Conservation (phyloP, 495 filamentous ascomycete species). For the Talaromyces wortmannii region DNA sequence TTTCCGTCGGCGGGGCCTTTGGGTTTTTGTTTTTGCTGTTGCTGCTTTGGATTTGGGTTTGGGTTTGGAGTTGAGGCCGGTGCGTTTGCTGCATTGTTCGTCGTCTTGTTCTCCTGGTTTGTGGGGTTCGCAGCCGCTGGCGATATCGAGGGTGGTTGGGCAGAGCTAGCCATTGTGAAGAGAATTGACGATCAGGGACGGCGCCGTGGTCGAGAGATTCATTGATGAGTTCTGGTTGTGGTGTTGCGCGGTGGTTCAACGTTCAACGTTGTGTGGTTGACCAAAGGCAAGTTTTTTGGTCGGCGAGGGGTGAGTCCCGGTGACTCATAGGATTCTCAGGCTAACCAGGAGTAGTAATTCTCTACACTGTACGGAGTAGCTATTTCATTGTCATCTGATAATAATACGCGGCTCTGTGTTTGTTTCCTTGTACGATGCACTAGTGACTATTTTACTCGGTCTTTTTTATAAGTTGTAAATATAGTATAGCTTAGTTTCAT, state of each 20-base stretch:
- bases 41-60: constrained; percentile 4
- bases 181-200: neutral
- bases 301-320: too few species aligned
- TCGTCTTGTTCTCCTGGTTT: neutral
- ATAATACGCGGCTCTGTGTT: too few species aligned
- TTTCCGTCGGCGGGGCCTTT: neutral
- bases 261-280: too few species aligned
- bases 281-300: too few species aligned
- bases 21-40: constrained; percentile 19
- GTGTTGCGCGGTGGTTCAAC: neutral
- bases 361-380: too few species aligned
- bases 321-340: too few species aligned
- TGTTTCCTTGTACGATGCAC: too few species aligned
- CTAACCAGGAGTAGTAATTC: too few species aligned
- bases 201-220: neutral
- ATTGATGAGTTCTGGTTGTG: neutral
- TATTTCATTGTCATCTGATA: too few species aligned
- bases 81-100: neutral
- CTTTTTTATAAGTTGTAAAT: too few species aligned
- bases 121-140: neutral
- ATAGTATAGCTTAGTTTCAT: too few species aligned
- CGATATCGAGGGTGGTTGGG: constrained; percentile 13
- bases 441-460: too few species aligned
- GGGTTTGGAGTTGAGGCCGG: constrained; percentile 16
- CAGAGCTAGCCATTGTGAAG: neutral